A percentile compares a stretch with the other conserved stretches of the same genome.
These are phyloP conservation scores for Capsella bursapastoris DNA, from an alignment of 345 rosid species.

Conservation along the genomic window DNA sequence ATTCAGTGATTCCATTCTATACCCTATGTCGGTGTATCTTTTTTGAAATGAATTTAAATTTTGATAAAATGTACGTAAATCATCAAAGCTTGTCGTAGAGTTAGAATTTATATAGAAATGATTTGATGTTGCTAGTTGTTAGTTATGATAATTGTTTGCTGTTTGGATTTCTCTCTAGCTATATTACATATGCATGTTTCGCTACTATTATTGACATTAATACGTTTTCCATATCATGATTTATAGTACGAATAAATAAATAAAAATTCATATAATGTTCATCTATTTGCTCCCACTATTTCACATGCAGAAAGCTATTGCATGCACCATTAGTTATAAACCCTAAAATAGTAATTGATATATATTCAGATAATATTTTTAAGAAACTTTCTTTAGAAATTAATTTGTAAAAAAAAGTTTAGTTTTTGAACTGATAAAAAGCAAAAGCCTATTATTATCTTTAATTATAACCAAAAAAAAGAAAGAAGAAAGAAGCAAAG, in stretches of 20 bases:
- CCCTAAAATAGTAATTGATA: constrained; percentile 10
- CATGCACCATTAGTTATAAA: neutral
- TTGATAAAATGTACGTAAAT: constrained; percentile 14
- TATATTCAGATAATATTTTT: neutral
- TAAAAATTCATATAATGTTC: neutral
- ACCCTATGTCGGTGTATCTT: constrained; percentile 30
- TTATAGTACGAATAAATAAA: neutral
- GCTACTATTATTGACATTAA: constrained; percentile 28
- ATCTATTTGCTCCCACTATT: constrained; percentile 21
- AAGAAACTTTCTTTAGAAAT: neutral
- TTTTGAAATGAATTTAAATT: neutral
- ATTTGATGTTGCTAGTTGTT: constrained; percentile 33
- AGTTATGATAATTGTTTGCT: constrained; percentile 15
- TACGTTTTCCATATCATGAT: constrained; percentile 3
- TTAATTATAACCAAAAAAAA: too few relatives aligned
- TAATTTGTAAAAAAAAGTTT: neutral
- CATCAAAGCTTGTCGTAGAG: constrained; percentile 22
- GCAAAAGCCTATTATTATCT: neutral
- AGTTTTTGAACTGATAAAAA: neutral
- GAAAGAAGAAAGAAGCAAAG: neutral
- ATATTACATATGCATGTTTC: neutral
- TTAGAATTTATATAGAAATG: neutral
- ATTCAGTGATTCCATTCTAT: constrained; percentile 6
- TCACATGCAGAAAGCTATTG: constrained; percentile 36
- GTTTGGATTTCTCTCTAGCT: constrained; percentile 5